Conservation (phyloP, 208 protist species). For the Leishmania guyanensis region DNA sequence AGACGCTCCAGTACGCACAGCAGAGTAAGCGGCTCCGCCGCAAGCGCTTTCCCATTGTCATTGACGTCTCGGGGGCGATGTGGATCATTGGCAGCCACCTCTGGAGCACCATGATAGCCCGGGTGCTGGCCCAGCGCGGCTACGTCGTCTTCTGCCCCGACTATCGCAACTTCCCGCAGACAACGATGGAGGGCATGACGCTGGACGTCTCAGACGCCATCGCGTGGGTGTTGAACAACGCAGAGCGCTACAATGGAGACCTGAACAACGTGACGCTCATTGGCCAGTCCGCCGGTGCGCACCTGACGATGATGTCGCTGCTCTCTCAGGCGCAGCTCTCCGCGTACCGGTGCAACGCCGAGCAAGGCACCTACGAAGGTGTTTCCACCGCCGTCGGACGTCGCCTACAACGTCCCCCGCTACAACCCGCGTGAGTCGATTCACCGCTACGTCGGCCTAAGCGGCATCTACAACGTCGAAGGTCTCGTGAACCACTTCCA, state of each 20-base stretch:
- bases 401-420: conserved; percentile 80
- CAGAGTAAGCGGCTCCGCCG: conserved; percentile 41
- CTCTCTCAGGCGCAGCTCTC: conserved; percentile 80
- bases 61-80: conserved; percentile 69
- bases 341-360: conserved; percentile 47
- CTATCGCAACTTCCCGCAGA: conserved; percentile 94
- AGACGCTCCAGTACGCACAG: conserved; percentile 48
- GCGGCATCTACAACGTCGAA: conserved; percentile 84
- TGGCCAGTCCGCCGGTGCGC: conserved; percentile 83
- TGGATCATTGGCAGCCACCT: conserved; percentile 90
- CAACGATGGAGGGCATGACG: conserved; percentile 89
- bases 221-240: conserved; percentile 85
- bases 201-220: conserved; percentile 88
- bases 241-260: conserved; percentile 87
- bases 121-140: conserved; percentile 70
- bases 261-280: conserved; percentile 76
- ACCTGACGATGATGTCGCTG: conserved; percentile 87
- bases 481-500: conserved; percentile 69
- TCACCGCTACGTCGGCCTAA: conserved; percentile 80
- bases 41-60: conserved; percentile 81
- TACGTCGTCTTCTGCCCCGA: conserved; percentile 92
- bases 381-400: conserved; percentile 39
- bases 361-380: conserved; percentile 29
- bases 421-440: conserved; percentile 86
- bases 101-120: conserved; percentile 82